These are phyloP conservation scores for Diaporthe vaccinii DNA, from an alignment of 2,329 filamentous ascomycete species.

Conservation along the genomic window DNA sequence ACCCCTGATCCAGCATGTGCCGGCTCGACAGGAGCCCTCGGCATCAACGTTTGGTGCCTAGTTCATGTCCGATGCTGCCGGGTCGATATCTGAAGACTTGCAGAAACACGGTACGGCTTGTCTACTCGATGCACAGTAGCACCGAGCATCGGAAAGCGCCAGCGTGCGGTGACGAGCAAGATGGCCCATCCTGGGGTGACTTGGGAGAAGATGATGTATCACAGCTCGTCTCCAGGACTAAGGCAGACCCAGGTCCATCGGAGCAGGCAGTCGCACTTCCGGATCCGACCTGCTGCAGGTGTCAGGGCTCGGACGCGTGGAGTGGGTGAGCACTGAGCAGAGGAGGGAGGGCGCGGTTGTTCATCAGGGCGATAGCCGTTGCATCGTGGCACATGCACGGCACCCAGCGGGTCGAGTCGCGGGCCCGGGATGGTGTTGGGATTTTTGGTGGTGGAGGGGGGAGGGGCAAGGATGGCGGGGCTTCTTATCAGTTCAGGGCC, in stretches of 20 bases:
- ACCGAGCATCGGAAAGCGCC: background rate
- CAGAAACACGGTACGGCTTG: background rate
- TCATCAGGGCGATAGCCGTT: conserved; percentile 21
- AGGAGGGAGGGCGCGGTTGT: background rate
- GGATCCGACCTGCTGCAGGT: conserved; percentile 1
- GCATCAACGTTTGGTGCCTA: background rate
- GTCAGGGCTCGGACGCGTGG: background rate
- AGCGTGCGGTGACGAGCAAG: background rate
- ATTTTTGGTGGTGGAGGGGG: background rate
- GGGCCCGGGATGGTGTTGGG: background rate
- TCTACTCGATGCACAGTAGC: background rate
- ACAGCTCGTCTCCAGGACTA: conserved; percentile 14
- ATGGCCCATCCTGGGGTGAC: background rate
- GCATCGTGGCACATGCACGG: background rate
- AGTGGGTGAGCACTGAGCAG: background rate
- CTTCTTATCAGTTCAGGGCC: conserved; percentile 3
- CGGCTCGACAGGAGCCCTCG: background rate
- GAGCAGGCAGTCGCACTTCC: conserved; percentile 2
- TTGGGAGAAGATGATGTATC: background rate
- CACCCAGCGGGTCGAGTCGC: background rate
- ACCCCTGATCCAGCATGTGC: background rate
- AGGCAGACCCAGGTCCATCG: background rate
- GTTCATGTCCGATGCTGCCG: background rate
- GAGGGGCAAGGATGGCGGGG: background rate
- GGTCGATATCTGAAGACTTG: background rate